A percentile compares a stretch with the other conserved stretches of the same genome.
Evolutionary conservation across 768 basidiomycete genomes (phyloP).

Genomic region (Calocera cornea): DNA sequence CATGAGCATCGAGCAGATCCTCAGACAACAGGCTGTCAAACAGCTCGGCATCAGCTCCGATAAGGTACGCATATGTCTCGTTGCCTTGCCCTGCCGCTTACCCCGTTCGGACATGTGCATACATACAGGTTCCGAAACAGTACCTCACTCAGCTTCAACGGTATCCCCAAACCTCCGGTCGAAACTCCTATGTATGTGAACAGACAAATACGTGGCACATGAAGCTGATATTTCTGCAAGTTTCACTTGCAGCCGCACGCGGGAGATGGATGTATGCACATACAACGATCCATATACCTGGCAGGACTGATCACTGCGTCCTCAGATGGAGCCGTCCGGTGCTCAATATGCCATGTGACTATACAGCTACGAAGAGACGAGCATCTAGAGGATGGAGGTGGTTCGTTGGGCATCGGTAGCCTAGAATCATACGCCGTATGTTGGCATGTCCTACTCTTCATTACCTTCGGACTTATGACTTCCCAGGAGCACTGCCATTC

Average conservation of each 20-base stretch:
- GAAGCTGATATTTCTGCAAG: neutral
- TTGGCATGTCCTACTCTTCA: neutral
- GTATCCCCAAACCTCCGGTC: neutral
- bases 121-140: neutral
- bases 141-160: neutral
- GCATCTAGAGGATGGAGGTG: neutral
- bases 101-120: neutral
- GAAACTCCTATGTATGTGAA: neutral
- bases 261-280: neutral
- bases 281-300: neutral
- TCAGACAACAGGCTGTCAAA: no score
- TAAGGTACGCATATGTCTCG: neutral
- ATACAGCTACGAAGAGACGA: neutral
- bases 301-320: neutral
- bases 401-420: neutral
- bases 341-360: neutral
- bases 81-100: neutral
- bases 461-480: neutral
- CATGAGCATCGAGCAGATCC: no score
- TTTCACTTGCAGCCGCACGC: neutral
- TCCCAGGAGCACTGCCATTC: neutral
- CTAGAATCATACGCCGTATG: neutral
- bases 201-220: neutral
- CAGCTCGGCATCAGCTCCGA: neutral
- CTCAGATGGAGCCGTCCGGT: neutral